These are phyloP conservation scores for Phytophthora aleatoria DNA, from an alignment of 352 stramenopile species.

Conservation along the genomic window DNA sequence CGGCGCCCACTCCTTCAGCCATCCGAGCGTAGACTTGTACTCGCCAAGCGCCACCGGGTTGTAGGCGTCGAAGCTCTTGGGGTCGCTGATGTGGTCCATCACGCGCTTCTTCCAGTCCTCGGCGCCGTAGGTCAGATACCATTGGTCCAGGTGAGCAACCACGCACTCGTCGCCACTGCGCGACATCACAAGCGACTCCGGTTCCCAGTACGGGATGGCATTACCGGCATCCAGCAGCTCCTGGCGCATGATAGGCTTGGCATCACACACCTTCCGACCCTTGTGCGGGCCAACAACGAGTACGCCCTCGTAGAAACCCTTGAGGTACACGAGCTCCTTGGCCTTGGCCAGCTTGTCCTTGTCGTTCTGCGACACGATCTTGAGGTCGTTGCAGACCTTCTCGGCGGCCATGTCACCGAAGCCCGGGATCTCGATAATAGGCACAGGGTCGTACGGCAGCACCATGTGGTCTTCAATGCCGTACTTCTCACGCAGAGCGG, in stretches of 20 bases:
- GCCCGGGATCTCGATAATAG: conserved; percentile 99
- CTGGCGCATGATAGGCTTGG: conserved; percentile 96
- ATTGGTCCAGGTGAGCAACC: conserved; percentile 99
- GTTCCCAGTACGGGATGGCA: conserved; percentile 98
- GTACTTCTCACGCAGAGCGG: conserved; percentile 98
- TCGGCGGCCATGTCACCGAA: conserved; percentile 97
- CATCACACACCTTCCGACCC: conserved; percentile 96
- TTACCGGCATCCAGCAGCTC: conserved; percentile 95
- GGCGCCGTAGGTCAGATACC: conserved; percentile 99
- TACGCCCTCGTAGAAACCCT: conserved; percentile 99
- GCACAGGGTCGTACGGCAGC: conserved; percentile 97
- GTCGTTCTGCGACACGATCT: conserved; percentile 99
- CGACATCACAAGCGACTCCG: conserved; percentile 97
- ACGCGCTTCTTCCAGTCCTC: conserved; percentile 98
- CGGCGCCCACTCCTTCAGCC: conserved; percentile 99
- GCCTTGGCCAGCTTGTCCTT: conserved; percentile 98
- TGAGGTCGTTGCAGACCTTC: conserved; percentile 97
- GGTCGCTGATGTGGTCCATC: conserved; percentile 93
- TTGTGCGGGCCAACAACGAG: conserved; percentile 98
- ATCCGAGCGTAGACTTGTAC: conserved; percentile 98
- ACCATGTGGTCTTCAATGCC: conserved; percentile 98
- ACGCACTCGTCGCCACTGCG: conserved; percentile 99
- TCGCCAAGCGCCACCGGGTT: conserved; percentile 92
- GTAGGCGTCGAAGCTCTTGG: conserved; percentile 95
- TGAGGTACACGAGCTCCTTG: conserved; percentile 99